Conservation (phyloP, 1,284 basidiomycete species). For the Irpex lacteus region DNA sequence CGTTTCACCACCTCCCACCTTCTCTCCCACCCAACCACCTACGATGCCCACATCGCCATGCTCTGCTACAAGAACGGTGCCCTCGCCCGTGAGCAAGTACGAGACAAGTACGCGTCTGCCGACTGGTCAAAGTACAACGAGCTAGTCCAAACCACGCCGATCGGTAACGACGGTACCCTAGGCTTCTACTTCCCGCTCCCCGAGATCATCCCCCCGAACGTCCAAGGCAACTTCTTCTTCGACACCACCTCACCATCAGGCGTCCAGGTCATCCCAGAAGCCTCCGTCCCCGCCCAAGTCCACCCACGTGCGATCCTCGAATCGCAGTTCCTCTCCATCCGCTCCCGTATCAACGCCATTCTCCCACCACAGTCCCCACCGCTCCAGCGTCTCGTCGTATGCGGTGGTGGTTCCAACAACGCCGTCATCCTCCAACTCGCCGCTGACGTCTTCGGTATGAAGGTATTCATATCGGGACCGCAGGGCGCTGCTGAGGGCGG, state of each 20-base stretch:
- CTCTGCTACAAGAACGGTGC: slow-evolving; percentile 86
- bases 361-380: slow-evolving; percentile 55
- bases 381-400: slow-evolving; percentile 71
- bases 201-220: slow-evolving; percentile 80
- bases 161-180: slow-evolving; percentile 59
- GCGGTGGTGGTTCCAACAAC: slow-evolving; percentile 82
- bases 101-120: slow-evolving; percentile 61
- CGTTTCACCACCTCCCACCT: slow-evolving; percentile 76
- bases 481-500: slow-evolving; percentile 74
- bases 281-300: slow-evolving; percentile 41
- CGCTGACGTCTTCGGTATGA: slow-evolving; percentile 77
- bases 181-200: slow-evolving; percentile 78
- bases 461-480: slow-evolving; percentile 64
- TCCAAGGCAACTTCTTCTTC: slow-evolving; percentile 69
- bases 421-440: slow-evolving; percentile 70
- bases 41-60: slow-evolving; percentile 69
- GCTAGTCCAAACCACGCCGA: slow-evolving; percentile 53
- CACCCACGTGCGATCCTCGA: slow-evolving; percentile 85
- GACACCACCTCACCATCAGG: slow-evolving; percentile 17
- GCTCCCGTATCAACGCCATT: slow-evolving; percentile 66
- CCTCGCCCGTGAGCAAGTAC: slow-evolving; percentile 77
- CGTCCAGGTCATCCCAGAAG: slow-evolving; percentile 31
- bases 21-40: slow-evolving; percentile 64
- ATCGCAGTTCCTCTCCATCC: slow-evolving; percentile 82
- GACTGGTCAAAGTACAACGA: slow-evolving; percentile 77